phyloP scores from a whole-genome alignment of 2,329 filamentous ascomycete genomes.

The Cladosporium sp. region DNA sequence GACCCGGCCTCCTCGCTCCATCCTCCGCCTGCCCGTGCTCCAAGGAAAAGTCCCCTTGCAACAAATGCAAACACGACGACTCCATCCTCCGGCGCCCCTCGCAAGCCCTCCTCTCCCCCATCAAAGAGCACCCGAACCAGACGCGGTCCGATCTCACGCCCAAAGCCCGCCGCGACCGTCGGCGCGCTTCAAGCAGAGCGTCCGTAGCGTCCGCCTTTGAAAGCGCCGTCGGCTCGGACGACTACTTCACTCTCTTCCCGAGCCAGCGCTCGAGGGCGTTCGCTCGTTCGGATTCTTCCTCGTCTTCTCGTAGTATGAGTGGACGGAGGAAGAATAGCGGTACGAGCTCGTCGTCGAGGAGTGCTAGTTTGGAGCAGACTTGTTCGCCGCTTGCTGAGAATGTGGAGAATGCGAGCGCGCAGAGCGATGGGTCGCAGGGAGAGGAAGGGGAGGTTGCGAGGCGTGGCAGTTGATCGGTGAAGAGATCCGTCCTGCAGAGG shows the following conservation, averaged over 20 bases:
- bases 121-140: slow-evolving; percentile 1
- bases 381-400: not conserved
- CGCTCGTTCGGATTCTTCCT: not conserved
- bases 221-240: not conserved
- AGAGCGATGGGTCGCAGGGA: not conserved
- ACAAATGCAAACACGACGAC: not conserved
- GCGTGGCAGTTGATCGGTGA: not conserved
- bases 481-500: too few relatives aligned
- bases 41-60: not conserved
- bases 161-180: slow-evolving; percentile 5
- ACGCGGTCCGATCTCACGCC: not conserved
- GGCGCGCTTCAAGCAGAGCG: not conserved
- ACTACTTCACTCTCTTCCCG: slow-evolving; percentile 1
- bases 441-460: not conserved
- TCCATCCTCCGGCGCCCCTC: not conserved
- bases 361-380: not conserved
- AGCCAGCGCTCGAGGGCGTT: not conserved
- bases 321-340: not conserved
- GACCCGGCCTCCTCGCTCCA: not conserved
- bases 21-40: not conserved
- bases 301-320: not conserved
- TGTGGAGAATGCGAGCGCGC: not conserved
- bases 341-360: not conserved
- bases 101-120: not conserved
- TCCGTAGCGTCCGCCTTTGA: slow-evolving; percentile 2